Conservation (phyloP, 495 filamentous ascomycete species). For the Neurospora sublineolata region DNA sequence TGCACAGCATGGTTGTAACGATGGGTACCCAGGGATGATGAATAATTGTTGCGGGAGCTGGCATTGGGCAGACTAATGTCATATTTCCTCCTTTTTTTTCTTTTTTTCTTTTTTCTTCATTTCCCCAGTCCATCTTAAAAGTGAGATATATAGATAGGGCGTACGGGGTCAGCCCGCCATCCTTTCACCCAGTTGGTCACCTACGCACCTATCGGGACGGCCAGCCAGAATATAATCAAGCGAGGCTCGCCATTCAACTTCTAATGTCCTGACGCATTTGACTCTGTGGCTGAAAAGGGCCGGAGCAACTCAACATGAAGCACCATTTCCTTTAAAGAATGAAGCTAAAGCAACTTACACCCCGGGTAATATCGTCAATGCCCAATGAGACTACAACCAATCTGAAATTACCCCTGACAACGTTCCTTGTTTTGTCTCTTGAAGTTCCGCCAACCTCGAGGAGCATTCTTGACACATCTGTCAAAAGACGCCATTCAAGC, state of each 20-base stretch:
- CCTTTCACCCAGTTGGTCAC: background rate
- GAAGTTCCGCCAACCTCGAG: background rate
- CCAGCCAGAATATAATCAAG: background rate
- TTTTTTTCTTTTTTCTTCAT: background rate
- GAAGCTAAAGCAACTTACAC: background rate
- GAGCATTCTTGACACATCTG: background rate
- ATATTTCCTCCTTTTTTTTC: background rate
- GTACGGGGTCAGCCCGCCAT: background rate
- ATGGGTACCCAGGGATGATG: background rate
- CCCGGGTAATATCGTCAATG: background rate
- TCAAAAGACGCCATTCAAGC: background rate
- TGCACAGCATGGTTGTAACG: background rate
- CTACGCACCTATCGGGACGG: background rate
- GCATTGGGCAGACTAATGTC: background rate
- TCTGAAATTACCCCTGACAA: background rate
- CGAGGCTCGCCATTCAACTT: background rate
- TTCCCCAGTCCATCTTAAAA: background rate
- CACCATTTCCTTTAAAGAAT: background rate
- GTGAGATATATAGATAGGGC: background rate
- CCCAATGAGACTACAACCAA: background rate
- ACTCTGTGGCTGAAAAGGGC: background rate
- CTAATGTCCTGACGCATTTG: background rate
- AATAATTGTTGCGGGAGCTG: background rate
- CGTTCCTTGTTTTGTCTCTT: background rate
- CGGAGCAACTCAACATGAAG: background rate